Evolutionary conservation across 1,139 yeast species (phyloP), one percentile per base, ranked within the genome.

Genomic region (Pichia sp.): DNA sequence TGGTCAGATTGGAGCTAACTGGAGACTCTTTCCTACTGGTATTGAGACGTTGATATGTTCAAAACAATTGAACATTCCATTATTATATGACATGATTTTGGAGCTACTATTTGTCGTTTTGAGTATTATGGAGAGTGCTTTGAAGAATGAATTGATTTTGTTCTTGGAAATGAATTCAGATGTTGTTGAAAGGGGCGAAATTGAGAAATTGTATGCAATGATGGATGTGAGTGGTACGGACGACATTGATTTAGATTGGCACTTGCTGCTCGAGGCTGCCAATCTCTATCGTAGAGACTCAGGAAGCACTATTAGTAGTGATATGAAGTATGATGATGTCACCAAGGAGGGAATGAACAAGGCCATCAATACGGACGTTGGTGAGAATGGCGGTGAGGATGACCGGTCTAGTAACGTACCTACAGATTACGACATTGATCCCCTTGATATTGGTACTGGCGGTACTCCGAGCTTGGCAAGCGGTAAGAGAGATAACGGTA

Each of bases 1-100:
- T 7, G 93, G 91, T 1, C 87, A 81, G 56, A 72, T 82, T 23
- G 86, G 85, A 23, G 75, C 78, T 40, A 77, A 73, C 48, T 81
- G 88, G 88, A 58, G 68, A 12, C 58, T 81, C 24, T 64, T 72
- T 3, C 88, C 88, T 0, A 77, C 83, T 0, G 71, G 83, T 1
- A 63, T 79, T 38, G 87, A 81, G 45, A 66, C 77, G 36, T 63
- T 81, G 46, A 58, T 75, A 21, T 66, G 79, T 47, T 70, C 86
- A 2, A 77, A 77, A 47, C 67, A 73, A 42, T 79, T 74, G 50
- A 76, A 75, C 42, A 69, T 82, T 15, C 88, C 88, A 1, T 59
- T 81, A 39, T 59, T 82, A 25, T 79, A 77, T 51, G 86, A 80
- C 50, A 62, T 80, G 47, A 72, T 81, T 32, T 62, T 74, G 37